phyloP scores from a whole-genome alignment of 495 filamentous ascomycete genomes.

The Hypoxylon cercidicola region DNA sequence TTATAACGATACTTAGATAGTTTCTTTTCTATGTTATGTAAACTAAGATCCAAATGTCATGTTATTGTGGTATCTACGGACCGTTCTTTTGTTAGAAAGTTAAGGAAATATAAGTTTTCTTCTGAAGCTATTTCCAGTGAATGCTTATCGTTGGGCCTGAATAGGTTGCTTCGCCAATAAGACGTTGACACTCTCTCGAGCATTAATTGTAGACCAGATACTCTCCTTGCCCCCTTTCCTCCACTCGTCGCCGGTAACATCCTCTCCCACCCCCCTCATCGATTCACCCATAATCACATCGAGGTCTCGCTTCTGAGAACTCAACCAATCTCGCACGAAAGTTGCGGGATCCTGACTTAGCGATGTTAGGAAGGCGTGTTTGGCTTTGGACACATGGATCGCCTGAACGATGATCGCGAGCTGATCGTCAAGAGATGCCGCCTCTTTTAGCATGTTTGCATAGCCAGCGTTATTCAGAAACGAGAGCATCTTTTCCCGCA shows the following conservation, averaged over 20 bases:
- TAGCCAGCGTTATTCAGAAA: slow-evolving; percentile 68
- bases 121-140: no score
- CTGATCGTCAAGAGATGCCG: slow-evolving; percentile 81
- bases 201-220: slow-evolving; percentile 64
- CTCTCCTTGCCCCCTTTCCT: slow-evolving; percentile 61
- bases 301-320: slow-evolving; percentile 87
- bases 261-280: slow-evolving; percentile 71
- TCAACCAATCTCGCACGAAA: slow-evolving; percentile 86
- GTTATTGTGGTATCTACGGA: no score
- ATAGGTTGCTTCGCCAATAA: slow-evolving; percentile 56
- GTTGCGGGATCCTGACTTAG: slow-evolving; percentile 81
- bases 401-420: slow-evolving; percentile 82
- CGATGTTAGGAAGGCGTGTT: slow-evolving; percentile 81
- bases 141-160: slow-evolving; percentile 26
- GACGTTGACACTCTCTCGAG: slow-evolving; percentile 65
- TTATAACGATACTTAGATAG: no score
- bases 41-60: no score
- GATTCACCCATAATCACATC: slow-evolving; percentile 90
- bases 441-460: slow-evolving; percentile 71
- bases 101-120: not conserved
- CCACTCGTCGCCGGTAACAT: slow-evolving; percentile 65
- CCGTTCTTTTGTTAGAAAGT: not conserved
- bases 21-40: no score
- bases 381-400: slow-evolving; percentile 80
- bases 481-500: slow-evolving; percentile 71